A percentile compares a stretch with the other conserved stretches of the same genome.
Evolutionary conservation across 2,329 filamentous ascomycete species (phyloP).

Genomic region (Monilinia aucupariae): DNA sequence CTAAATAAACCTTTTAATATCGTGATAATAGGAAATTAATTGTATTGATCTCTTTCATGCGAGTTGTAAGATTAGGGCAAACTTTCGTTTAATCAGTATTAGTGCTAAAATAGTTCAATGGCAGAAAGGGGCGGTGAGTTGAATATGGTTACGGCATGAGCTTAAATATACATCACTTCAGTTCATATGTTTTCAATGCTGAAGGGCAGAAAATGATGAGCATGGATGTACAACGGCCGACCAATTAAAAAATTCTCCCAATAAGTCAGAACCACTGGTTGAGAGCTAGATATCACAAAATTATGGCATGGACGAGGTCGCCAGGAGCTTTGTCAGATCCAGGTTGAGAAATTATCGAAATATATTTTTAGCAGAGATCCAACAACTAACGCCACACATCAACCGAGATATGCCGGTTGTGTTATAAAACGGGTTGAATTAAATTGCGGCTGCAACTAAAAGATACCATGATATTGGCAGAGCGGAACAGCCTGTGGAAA

Average conservation of each 20-base stretch:
- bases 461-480: neutral
- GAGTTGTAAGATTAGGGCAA: no score
- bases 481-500: neutral
- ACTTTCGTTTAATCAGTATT: no score
- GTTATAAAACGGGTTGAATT: neutral
- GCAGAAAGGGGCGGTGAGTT: no score
- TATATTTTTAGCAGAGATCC: neutral
- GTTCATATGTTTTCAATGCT: neutral
- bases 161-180: no score
- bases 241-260: neutral
- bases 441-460: neutral
- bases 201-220: neutral
- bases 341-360: neutral
- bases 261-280: neutral
- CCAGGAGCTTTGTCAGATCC: neutral
- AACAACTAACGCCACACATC: neutral
- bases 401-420: neutral
- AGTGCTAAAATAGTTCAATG: no score
- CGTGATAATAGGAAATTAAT: no score
- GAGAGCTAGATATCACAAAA: neutral
- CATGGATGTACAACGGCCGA: neutral
- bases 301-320: neutral
- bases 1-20: no score
- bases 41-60: no score
- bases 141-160: no score